phyloP scores from a whole-genome alignment of 345 rosid species.

The Hibiscus syriacus region DNA sequence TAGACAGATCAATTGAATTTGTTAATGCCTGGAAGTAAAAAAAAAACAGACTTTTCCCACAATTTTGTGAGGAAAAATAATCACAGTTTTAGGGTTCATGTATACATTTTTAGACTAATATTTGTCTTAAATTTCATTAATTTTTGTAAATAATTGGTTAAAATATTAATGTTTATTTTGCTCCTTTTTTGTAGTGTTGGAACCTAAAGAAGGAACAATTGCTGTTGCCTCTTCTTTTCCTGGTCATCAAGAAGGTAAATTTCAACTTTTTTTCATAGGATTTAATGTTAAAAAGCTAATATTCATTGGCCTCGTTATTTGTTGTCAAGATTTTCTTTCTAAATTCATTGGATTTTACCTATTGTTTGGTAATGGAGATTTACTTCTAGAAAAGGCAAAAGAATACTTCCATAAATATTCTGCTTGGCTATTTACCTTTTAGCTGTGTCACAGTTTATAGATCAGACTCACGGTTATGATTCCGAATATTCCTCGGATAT shows the following conservation, averaged over 20 bases:
- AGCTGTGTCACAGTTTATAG: neutral
- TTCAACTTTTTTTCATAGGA: no score
- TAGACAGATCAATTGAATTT: neutral
- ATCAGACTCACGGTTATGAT: neutral
- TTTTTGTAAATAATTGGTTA: neutral
- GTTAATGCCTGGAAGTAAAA: neutral
- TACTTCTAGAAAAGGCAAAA: neutral
- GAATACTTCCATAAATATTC: no score
- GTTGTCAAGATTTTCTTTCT: neutral
- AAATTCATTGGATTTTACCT: neutral
- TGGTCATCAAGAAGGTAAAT: no score
- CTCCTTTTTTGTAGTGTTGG: conserved; percentile 35
- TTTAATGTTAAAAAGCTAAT: neutral
- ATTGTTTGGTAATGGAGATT: neutral
- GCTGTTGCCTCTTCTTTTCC: conserved; percentile 84
- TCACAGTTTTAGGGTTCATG: neutral
- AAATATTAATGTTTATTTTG: neutral
- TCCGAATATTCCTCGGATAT: neutral
- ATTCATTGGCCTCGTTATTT: neutral
- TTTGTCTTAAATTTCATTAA: neutral
- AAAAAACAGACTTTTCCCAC: neutral
- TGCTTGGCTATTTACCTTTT: neutral
- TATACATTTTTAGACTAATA: neutral
- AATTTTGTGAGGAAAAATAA: neutral
- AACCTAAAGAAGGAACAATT: conserved; percentile 71